Percentiles rank a stretch among this genome's conserved stretches.
These are phyloP conservation scores for Ogataea sp. DNA, from an alignment of 805 yeast genomes.

Conservation along the genomic window DNA sequence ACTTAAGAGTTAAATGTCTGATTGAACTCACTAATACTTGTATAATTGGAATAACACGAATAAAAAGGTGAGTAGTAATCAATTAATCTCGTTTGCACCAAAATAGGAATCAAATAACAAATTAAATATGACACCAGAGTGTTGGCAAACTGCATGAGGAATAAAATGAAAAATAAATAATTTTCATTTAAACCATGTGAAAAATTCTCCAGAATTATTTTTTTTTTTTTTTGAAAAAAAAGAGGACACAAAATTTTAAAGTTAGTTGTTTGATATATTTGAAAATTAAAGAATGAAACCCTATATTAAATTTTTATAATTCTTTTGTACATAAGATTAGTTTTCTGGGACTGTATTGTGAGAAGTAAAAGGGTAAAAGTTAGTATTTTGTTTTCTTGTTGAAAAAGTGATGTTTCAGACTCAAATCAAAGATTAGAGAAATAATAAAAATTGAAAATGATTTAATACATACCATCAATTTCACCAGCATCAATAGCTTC, in stretches of 20 bases:
- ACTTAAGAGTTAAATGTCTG: not conserved
- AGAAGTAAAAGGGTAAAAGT: not conserved
- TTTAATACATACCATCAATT: conserved; percentile 58
- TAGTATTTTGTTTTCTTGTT: not conserved
- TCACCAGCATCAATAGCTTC: conserved; percentile 98
- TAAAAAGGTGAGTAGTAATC: conserved; percentile 68
- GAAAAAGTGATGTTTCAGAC: no score
- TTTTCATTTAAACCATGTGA: not conserved
- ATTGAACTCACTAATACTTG: not conserved
- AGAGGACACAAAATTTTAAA: no score
- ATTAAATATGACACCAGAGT: conserved; percentile 70
- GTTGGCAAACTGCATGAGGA: conserved; percentile 61
- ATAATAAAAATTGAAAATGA: conserved; percentile 10
- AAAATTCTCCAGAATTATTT: no score
- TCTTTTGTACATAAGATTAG: conserved; percentile 33
- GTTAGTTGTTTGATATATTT: no score
- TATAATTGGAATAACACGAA: not conserved
- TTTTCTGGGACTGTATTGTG: conserved; percentile 52
- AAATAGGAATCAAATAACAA: conserved; percentile 78
- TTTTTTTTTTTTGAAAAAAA: no score
- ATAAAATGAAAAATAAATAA: not conserved
- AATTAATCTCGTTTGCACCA: conserved; percentile 75
- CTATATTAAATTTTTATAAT: conserved; percentile 17
- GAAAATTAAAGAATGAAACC: conserved; percentile 7
- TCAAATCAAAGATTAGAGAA: no score